These are phyloP conservation scores for Jimgerdemannia flammicorona DNA, from an alignment of 192 early-diverging fungal genomes.

Conservation along the genomic window DNA sequence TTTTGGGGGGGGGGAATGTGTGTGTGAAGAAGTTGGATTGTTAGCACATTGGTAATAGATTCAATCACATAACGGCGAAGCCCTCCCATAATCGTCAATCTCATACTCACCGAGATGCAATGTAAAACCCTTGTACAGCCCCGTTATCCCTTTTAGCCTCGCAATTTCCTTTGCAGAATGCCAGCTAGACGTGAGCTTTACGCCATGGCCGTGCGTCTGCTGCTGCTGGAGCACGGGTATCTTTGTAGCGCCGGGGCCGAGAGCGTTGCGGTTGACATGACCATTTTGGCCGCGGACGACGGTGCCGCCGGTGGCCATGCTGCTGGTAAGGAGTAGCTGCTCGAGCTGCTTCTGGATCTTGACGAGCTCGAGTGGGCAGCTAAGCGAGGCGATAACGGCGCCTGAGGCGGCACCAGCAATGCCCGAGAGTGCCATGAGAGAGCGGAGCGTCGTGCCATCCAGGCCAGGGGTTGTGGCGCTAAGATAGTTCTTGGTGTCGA, in stretches of 20 bases:
- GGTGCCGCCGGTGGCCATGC: constrained; percentile 40
- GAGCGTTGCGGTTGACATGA: constrained; percentile 13
- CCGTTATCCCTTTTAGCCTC: constrained; percentile 39
- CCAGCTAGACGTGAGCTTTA: constrained; percentile 41
- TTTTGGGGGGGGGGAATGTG: too few relatives aligned
- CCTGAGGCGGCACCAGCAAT: constrained; percentile 59
- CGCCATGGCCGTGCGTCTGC: neutral
- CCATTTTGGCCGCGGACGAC: constrained; percentile 22
- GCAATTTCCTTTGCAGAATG: constrained; percentile 45
- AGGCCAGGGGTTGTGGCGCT: constrained; percentile 27
- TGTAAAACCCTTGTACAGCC: constrained; percentile 40
- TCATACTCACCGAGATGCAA: constrained; percentile 32
- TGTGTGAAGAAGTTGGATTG: neutral
- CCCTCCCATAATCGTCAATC: too few relatives aligned
- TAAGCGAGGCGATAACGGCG: constrained; percentile 61
- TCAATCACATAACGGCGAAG: too few relatives aligned
- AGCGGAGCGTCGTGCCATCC: constrained; percentile 30
- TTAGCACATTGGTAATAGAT: too few relatives aligned
- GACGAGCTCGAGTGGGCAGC: constrained; percentile 74
- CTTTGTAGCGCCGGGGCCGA: neutral
- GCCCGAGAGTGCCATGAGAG: constrained; percentile 39
- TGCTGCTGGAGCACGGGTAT: neutral
- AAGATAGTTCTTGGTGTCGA: constrained; percentile 59
- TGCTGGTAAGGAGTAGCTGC: constrained; percentile 47
- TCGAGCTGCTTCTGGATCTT: constrained; percentile 76